A percentile compares a stretch with the other conserved stretches of the same genome.
phyloP scores from a whole-genome alignment of 352 stramenopile species.

The Phytopythium montanum region DNA sequence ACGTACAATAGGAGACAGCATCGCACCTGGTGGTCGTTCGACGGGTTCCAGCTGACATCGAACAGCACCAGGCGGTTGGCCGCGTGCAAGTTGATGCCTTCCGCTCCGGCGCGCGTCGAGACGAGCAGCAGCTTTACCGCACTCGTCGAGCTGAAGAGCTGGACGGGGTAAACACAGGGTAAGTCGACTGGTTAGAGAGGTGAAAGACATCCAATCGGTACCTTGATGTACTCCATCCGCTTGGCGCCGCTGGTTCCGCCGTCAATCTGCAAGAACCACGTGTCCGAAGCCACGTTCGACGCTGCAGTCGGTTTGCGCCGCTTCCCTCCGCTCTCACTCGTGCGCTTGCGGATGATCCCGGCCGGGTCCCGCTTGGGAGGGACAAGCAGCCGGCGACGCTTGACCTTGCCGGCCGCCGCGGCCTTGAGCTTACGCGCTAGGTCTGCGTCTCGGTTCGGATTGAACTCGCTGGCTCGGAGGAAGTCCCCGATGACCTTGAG shows the following conservation, averaged over 20 bases:
- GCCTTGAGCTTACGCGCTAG: constrained; percentile 16
- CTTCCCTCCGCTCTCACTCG: constrained; percentile 16
- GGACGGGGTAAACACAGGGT: not conserved
- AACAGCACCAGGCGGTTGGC: constrained; percentile 90
- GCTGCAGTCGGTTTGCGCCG: not conserved
- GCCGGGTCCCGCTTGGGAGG: constrained; percentile 50
- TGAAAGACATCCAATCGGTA: constrained; percentile 9
- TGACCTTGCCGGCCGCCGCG: constrained; percentile 14
- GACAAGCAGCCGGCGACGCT: constrained; percentile 22
- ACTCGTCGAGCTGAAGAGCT: constrained; percentile 67
- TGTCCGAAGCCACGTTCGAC: constrained; percentile 14
- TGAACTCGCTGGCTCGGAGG: constrained; percentile 50
- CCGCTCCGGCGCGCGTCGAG: constrained; percentile 75
- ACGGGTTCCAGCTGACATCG: constrained; percentile 91
- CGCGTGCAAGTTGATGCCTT: constrained; percentile 89
- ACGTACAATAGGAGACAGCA: not conserved
- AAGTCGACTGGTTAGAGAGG: not conserved
- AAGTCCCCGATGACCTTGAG: constrained; percentile 80
- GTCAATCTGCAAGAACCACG: constrained; percentile 83
- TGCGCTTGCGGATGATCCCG: constrained; percentile 49
- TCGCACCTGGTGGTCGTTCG: constrained; percentile 82
- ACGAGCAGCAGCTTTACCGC: constrained; percentile 70
- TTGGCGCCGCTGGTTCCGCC: constrained; percentile 68
- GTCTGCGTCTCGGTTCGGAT: constrained; percentile 25
- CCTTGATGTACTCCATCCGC: constrained; percentile 85